phyloP scores from a whole-genome alignment of 768 basidiomycete genomes.

The Chalciporus piperatus region DNA sequence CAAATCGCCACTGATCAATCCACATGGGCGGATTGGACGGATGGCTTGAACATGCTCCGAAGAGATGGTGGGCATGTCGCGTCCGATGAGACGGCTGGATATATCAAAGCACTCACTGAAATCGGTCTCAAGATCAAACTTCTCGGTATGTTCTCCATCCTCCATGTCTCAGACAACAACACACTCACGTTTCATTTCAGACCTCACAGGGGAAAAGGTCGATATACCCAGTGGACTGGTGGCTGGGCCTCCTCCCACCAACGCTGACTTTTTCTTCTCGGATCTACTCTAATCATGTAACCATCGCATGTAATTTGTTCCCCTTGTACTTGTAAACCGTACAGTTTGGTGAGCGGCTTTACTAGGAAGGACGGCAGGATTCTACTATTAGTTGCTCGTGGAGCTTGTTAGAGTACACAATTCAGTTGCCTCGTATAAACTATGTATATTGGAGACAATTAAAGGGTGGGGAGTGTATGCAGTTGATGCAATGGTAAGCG shows the following conservation, averaged over 20 bases:
- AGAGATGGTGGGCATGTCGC: constrained; percentile 79
- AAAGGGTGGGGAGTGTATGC: constrained; percentile 37
- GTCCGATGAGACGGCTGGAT: constrained; percentile 82
- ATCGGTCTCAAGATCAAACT: constrained; percentile 91
- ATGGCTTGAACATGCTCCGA: constrained; percentile 85
- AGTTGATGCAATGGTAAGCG: constrained; percentile 52
- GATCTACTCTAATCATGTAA: constrained; percentile 42
- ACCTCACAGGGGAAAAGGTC: constrained; percentile 85
- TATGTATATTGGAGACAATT: constrained; percentile 18
- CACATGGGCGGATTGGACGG: constrained; percentile 92
- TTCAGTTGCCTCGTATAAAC: constrained; percentile 14
- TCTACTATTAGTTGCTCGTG: constrained; percentile 24
- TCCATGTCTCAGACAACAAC: background rate
- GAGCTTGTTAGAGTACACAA: constrained; percentile 21
- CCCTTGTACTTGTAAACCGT: constrained; percentile 1
- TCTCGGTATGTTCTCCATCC: constrained; percentile 52
- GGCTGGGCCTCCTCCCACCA: constrained; percentile 75
- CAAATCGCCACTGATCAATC: constrained; percentile 75
- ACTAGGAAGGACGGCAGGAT: background rate
- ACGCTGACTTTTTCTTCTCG: constrained; percentile 85
- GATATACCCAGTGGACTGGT: constrained; percentile 81
- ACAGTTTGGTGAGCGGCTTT: background rate
- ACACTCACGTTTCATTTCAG: constrained; percentile 36
- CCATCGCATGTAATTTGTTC: constrained; percentile 6
- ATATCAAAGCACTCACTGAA: constrained; percentile 84